Base-by-base conservation (phyloP, 2,329 filamentous ascomycete species). In the Stachybotrys chlorohalonatus region DNA sequence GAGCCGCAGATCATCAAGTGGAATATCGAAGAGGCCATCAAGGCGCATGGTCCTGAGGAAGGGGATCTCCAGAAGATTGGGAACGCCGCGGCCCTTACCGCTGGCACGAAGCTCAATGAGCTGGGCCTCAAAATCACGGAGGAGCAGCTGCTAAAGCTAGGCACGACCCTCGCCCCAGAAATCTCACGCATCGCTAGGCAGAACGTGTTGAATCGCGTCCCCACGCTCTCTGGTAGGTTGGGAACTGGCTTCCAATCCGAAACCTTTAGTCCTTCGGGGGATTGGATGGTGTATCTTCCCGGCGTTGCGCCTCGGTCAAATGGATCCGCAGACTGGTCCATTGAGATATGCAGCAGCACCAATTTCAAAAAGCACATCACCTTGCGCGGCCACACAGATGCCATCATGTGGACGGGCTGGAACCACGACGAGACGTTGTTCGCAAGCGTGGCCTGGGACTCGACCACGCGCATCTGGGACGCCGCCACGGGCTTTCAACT, bases 391-490 rank as follows among this genome's bases (percentile, higher is more conserved):
- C 54, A 56, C 47, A 54, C 52, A 5, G 54, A 57, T 13, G 8
- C 6, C 16, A 52, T 57, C 15, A 51, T 47, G 32, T 56, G 54
- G 52, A 51, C 24, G 16, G 54, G 54, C 13, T 57, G 54, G 52
- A 54, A 45, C 32, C 52, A 45, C 15, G 54, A 57, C 36, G 54
- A 55, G 15, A 49, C 52, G 2, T 16, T 57, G 3, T 52, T 57
- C 30, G 54, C 49, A 5, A 52, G 45, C 8, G 54, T 54, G 13
- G 16, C 48, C 7, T 55, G 49, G 53, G 56, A 57, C 42, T 13
- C 36, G 42, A 50, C 48, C 0, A 52, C 55, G 31, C 54, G 54
- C 1, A 53, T 55, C 13, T 57, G 56, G 56, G 49, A 57, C n/a
- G 49, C 52, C 11, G 30, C 7, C 17, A 54, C 54, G 6, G 54